These are phyloP conservation scores for Sporothrix mexicana DNA, from an alignment of 2,329 filamentous ascomycete genomes.

Conservation along the genomic window DNA sequence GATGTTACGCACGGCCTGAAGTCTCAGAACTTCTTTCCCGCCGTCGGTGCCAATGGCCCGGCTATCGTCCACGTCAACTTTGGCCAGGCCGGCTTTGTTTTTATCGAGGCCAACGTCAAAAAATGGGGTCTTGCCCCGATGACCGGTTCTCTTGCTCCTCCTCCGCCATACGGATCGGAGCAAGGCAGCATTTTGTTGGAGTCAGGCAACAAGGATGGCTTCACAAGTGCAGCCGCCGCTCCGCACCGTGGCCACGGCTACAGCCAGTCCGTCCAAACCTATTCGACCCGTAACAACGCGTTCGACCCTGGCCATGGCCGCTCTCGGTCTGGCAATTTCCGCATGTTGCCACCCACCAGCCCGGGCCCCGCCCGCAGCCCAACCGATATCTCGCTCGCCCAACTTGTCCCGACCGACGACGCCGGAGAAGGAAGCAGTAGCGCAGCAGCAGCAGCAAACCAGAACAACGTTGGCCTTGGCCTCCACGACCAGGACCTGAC, in stretches of 20 bases:
- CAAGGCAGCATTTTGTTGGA: slow-evolving; percentile 95
- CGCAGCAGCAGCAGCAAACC: slow-evolving; percentile 41
- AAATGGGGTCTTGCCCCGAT: slow-evolving; percentile 98
- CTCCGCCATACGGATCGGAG: slow-evolving; percentile 95
- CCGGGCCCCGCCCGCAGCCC: slow-evolving; percentile 89
- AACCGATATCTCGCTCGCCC: slow-evolving; percentile 93
- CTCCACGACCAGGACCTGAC: slow-evolving; percentile 65
- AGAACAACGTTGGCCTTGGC: slow-evolving; percentile 49
- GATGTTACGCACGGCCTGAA: slow-evolving; percentile 93
- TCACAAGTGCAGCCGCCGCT: slow-evolving; percentile 46
- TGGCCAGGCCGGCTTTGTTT: slow-evolving; percentile 96
- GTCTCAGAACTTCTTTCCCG: slow-evolving; percentile 95
- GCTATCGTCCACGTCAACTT: slow-evolving; percentile 96
- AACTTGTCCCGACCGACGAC: slow-evolving; percentile 74
- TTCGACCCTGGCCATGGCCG: slow-evolving; percentile 71
- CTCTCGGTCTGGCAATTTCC: slow-evolving; percentile 77
- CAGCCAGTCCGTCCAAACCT: slow-evolving; percentile 54
- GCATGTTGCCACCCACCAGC: slow-evolving; percentile 76
- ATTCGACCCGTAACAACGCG: slow-evolving; percentile 48
- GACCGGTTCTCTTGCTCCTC: slow-evolving; percentile 91
- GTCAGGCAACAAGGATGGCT: slow-evolving; percentile 71
- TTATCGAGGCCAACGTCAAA: slow-evolving; percentile 99
- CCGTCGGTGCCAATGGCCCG: slow-evolving; percentile 93
- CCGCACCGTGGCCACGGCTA: slow-evolving; percentile 51
- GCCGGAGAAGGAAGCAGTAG: slow-evolving; percentile 70